Evolutionary conservation across 192 early-diverging fungal species (phyloP).

Genomic region (Coemansia sp.): DNA sequence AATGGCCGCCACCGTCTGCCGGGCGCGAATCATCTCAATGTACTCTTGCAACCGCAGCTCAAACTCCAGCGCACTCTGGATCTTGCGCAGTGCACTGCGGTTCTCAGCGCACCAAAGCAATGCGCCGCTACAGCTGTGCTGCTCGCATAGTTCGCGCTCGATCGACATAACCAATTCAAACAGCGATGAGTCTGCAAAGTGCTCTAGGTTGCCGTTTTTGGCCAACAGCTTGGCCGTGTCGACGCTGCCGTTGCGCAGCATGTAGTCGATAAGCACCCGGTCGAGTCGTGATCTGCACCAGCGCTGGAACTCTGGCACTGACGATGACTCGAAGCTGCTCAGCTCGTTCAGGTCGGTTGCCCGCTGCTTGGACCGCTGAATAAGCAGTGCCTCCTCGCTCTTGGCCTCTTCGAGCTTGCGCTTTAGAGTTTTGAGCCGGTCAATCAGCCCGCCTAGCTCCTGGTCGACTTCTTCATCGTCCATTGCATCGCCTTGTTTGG

Average conservation of each 20-base stretch:
- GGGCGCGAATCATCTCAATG: conserved; percentile 78
- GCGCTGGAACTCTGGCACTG: conserved; percentile 70
- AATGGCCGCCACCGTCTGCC: conserved; percentile 72
- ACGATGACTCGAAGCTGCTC: conserved; percentile 58
- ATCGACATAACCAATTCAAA: conserved; percentile 82
- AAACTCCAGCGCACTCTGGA: conserved; percentile 96
- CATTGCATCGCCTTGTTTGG: conserved; percentile 44
- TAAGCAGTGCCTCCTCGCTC: conserved; percentile 70
- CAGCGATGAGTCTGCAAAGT: conserved; percentile 86
- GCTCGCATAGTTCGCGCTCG: conserved; percentile 69
- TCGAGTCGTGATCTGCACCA: conserved; percentile 89
- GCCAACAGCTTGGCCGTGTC: conserved; percentile 74
- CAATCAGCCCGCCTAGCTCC: conserved; percentile 65
- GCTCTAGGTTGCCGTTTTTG: conserved; percentile 35
- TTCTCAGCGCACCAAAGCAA: conserved; percentile 96
- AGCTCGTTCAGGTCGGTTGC: conserved; percentile 79
- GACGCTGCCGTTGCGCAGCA: conserved; percentile 84
- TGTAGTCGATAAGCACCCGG: conserved; percentile 91
- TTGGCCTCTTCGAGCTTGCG: conserved; percentile 80
- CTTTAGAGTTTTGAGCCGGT: conserved; percentile 68
- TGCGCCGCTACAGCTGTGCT: conserved; percentile 81
- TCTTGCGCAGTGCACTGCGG: conserved; percentile 81
- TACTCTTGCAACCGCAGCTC: conserved; percentile 93
- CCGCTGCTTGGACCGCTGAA: conserved; percentile 69
- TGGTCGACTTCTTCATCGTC: conserved; percentile 57